Conservation (phyloP, 1,284 basidiomycete species). For the Farysia itapuensis region DNA sequence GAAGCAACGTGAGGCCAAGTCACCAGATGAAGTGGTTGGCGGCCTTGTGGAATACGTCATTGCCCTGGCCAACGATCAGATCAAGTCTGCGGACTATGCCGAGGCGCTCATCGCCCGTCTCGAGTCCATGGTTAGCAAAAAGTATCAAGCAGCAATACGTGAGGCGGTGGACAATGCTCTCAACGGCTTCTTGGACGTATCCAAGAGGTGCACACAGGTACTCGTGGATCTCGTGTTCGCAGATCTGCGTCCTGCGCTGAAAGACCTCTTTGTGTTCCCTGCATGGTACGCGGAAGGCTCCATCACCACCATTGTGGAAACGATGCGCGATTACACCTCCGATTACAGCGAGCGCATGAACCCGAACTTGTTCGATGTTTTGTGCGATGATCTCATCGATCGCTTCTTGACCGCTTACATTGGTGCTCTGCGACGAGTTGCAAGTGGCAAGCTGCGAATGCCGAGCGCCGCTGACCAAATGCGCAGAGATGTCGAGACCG, state of each 20-base stretch:
- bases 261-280: constrained; percentile 75
- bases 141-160: constrained; percentile 80
- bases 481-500: constrained; percentile 75
- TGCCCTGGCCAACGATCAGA: constrained; percentile 96
- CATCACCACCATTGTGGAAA: constrained; percentile 83
- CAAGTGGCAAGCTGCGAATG: constrained; percentile 76
- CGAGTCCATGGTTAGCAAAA: constrained; percentile 87
- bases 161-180: constrained; percentile 92
- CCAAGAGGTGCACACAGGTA: constrained; percentile 91
- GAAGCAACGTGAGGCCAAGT: constrained; percentile 73
- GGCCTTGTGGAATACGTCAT: constrained; percentile 95
- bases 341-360: constrained; percentile 92
- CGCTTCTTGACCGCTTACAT: constrained; percentile 88
- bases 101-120: constrained; percentile 82
- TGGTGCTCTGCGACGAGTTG: constrained; percentile 76
- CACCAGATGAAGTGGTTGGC: constrained; percentile 81
- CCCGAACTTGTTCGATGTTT: constrained; percentile 83
- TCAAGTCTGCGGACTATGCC: constrained; percentile 91
- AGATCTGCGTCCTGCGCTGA: constrained; percentile 85
- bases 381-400: constrained; percentile 90
- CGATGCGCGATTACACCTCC: constrained; percentile 90
- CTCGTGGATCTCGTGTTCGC: constrained; percentile 94
- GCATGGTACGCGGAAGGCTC: constrained; percentile 68
- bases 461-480: constrained; percentile 80
- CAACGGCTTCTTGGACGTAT: constrained; percentile 96